These are phyloP conservation scores for Chaetomium globosum DNA, from an alignment of 2,329 filamentous ascomycete species.

Conservation along the genomic window DNA sequence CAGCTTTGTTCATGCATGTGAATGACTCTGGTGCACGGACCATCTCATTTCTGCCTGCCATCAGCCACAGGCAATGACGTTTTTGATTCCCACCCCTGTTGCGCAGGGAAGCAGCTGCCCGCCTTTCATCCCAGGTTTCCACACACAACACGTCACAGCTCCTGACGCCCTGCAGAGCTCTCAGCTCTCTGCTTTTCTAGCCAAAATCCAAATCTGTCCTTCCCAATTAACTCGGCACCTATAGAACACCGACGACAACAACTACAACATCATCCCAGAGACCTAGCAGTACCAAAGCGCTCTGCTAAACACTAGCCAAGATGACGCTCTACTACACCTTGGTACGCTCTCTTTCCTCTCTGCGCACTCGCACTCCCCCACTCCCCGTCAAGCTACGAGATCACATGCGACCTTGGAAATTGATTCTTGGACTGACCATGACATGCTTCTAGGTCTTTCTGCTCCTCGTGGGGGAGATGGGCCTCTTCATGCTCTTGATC, in stretches of 20 bases:
- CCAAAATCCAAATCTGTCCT: slow-evolving; percentile 17
- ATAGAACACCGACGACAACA: slow-evolving; percentile 3
- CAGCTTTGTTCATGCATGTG: not conserved
- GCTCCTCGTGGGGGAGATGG: slow-evolving; percentile 81
- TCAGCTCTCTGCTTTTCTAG: not conserved
- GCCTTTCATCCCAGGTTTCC: slow-evolving; percentile 15
- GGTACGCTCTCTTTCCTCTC: slow-evolving; percentile 43
- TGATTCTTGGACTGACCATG: slow-evolving; percentile 10
- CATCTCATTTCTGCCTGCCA: slow-evolving; percentile 25
- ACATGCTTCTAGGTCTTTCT: slow-evolving; percentile 68
- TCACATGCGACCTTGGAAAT: not conserved
- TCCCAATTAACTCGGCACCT: slow-evolving; percentile 4
- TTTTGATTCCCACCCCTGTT: slow-evolving; percentile 29
- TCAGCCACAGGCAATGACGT: slow-evolving; percentile 37
- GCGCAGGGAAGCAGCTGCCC: slow-evolving; percentile 18
- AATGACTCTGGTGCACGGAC: slow-evolving; percentile 17
- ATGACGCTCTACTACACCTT: slow-evolving; percentile 64
- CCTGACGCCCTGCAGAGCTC: slow-evolving; percentile 18
- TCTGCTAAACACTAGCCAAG: slow-evolving; percentile 38
- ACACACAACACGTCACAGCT: slow-evolving; percentile 36
- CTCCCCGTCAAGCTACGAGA: not conserved
- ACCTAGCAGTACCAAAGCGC: not conserved
- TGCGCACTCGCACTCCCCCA: not conserved
- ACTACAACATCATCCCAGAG: slow-evolving; percentile 13
- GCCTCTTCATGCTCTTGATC: slow-evolving; percentile 75